Evolutionary conservation across 306 rosid species (phyloP), one percentile per base, ranked within the genome.

Genomic region (Castanea sativa): DNA sequence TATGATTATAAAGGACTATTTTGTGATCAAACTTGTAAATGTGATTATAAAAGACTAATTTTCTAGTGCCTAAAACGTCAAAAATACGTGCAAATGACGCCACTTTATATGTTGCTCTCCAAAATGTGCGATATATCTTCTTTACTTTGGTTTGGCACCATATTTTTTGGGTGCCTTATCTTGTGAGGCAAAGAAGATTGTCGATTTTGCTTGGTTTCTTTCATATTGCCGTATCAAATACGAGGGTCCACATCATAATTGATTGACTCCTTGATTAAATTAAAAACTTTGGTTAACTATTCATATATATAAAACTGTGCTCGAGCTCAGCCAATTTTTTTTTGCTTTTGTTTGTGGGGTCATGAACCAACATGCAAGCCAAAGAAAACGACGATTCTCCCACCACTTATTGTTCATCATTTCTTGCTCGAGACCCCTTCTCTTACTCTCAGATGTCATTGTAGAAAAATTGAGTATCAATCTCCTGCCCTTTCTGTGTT

Each of bases 371-470:
- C 78, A 78, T 67, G 73, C 56, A 74, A 74, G 70, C 76, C 55
- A 70, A 71, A 55, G 72, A 81, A 67, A 60, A 77, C 76, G 88
- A 87, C 88, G 82, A 89, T 81, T 85, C 73, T 78, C 63, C 83
- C 82, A 79, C 88, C 83, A 57, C 72, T 77, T 80, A 73, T 59
- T 79, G 74, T 69, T 85, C 84, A 80, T 83, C 79, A 91, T 83
- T 70, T 63, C 33, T 77, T 81, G 60, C 75, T 53, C 64, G 67
- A 29, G 76, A 84, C 75, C 68, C 41, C 4, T 33, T 67, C 69
- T 60, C 65, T 73, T 78, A 43, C 70, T 19, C 5, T 76, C 90
- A 77, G 78, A 74, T 77, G 84, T 73, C 81, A 72, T 78, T 74
- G 6, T 43, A 1, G 14, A 15, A 30, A 29, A 30, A 49, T 49